Evolutionary conservation across 345 rosid genomes (phyloP).

Genomic region (Camelina hispida): DNA sequence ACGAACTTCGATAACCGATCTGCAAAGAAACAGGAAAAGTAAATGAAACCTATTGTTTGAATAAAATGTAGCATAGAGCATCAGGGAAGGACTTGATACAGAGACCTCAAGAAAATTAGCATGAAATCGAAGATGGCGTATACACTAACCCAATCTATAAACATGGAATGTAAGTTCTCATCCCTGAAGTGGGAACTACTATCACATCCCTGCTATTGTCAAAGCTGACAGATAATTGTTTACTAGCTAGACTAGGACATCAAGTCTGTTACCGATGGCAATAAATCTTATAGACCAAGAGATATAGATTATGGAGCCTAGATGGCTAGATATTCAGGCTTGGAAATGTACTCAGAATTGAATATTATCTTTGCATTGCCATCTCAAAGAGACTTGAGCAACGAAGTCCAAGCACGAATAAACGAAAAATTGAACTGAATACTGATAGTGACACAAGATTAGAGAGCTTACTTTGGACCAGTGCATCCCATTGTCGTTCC

Average conservation of each 20-base stretch:
- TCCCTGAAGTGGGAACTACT: neutral
- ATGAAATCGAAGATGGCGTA: neutral
- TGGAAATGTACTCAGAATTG: neutral
- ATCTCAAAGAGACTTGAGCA: conserved; percentile 15
- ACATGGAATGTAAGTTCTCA: neutral
- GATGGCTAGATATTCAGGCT: neutral
- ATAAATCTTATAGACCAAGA: conserved; percentile 4
- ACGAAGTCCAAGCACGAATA: neutral
- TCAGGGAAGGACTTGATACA: conserved; percentile 3
- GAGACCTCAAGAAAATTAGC: conserved; percentile 5
- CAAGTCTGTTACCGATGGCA: neutral
- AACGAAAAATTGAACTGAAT: neutral
- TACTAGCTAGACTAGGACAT: neutral
- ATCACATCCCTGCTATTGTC: neutral
- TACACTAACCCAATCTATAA: neutral
- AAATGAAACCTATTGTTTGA: neutral
- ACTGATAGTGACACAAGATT: conserved; percentile 17
- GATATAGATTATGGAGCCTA: neutral
- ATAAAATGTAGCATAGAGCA: neutral
- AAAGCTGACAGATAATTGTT: neutral
- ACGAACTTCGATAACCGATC: conserved; percentile 97
- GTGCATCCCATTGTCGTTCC: conserved; percentile 99
- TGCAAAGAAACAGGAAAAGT: conserved; percentile 38
- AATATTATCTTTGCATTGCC: neutral
- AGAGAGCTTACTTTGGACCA: conserved; percentile 80